A percentile compares a stretch with the other conserved stretches of the same genome.
Conservation (phyloP, 805 yeast genomes). For the Scheffersomyces stipitis region DNA sequence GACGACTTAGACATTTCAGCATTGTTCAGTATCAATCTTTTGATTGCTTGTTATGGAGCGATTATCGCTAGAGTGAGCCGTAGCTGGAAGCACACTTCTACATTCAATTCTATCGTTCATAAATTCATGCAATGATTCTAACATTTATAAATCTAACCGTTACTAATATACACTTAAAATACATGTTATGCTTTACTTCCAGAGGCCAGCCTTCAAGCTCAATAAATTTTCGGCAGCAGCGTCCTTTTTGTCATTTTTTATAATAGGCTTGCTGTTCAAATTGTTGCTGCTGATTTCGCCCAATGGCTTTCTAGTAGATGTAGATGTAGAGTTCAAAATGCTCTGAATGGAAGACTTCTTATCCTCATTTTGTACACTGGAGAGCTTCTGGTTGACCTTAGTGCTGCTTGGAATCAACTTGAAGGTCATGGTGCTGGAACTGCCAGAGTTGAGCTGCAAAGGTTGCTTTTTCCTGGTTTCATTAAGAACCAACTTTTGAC, state of each 20-base stretch:
- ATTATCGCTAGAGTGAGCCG: too few relatives aligned
- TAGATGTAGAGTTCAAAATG: constrained; percentile 8
- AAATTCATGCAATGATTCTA: too few relatives aligned
- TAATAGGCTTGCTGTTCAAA: constrained; percentile 7
- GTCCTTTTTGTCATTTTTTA: constrained; percentile 5
- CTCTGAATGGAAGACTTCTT: constrained; percentile 4
- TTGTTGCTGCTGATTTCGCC: constrained; percentile 20
- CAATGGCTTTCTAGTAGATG: constrained; percentile 26
- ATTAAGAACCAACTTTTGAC: constrained; percentile 12
- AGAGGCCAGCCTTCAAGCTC: constrained; percentile 36
- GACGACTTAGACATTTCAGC: too few relatives aligned
- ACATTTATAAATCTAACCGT: too few relatives aligned
- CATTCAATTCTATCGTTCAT: too few relatives aligned
- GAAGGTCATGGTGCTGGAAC: constrained; percentile 34
- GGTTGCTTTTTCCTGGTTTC: constrained; percentile 40
- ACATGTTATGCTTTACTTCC: too few relatives aligned
- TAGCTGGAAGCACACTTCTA: too few relatives aligned
- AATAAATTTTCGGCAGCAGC: constrained; percentile 37
- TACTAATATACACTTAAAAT: too few relatives aligned
- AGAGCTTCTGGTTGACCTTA: constrained; percentile 27
- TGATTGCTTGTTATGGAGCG: too few relatives aligned
- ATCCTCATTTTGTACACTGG: constrained; percentile 17
- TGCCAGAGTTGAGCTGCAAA: constrained; percentile 24
- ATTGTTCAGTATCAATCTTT: too few relatives aligned
- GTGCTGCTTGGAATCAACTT: constrained; percentile 29